Evolutionary conservation across 208 protist genomes (phyloP).

Genomic region (Leishmania major): DNA sequence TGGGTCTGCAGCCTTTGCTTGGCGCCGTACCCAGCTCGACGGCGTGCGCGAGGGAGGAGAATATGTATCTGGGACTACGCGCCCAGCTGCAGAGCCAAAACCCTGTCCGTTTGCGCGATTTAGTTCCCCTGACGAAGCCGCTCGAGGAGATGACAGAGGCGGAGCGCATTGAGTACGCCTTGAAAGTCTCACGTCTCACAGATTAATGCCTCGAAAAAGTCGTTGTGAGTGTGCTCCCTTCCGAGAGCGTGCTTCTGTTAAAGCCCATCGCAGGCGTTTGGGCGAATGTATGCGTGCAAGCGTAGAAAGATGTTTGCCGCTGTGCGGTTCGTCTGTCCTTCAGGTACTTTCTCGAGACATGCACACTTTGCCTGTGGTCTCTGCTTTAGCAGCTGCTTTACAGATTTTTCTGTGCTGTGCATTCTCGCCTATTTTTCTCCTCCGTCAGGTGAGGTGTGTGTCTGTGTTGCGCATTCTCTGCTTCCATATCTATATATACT

Average conservation of each 20-base stretch:
- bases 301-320: background rate
- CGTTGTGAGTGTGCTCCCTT: background rate
- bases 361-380: background rate
- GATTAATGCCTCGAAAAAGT: slow-evolving; percentile 13
- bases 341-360: background rate
- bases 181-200: slow-evolving; percentile 60
- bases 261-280: too few species aligned
- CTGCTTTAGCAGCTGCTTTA: background rate
- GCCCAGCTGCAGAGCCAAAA: slow-evolving; percentile 53
- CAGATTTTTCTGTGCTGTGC: background rate
- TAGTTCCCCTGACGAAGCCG: slow-evolving; percentile 68
- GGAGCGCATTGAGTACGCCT: slow-evolving; percentile 70
- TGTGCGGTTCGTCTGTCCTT: background rate
- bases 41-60: background rate
- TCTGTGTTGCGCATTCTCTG: background rate
- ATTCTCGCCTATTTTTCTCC: background rate
- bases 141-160: slow-evolving; percentile 76
- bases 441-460: background rate
- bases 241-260: background rate
- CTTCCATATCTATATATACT: background rate
- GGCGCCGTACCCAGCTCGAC: slow-evolving; percentile 18
- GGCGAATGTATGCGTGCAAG: too few species aligned
- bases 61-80: slow-evolving; percentile 48
- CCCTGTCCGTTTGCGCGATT: slow-evolving; percentile 49
- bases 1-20: slow-evolving; percentile 55